phyloP scores from a whole-genome alignment of 73 alveolate genomes.

The Paramecium caudatum region DNA sequence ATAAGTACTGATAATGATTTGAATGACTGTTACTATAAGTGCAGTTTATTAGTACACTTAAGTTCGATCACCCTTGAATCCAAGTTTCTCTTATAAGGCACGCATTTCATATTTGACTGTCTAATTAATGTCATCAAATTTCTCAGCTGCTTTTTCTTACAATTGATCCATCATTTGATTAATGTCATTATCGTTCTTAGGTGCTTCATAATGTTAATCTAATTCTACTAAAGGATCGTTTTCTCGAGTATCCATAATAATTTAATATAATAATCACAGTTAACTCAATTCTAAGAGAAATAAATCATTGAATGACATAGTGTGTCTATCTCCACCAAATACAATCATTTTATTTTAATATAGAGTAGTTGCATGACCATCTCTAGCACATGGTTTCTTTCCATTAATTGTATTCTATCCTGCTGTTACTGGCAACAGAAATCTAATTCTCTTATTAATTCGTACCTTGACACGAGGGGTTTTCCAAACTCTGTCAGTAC shows the following conservation, averaged over 20 bases:
- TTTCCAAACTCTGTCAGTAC: slow-evolving; percentile 70
- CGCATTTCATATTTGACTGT: neutral
- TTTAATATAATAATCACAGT: neutral
- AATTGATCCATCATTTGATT: neutral
- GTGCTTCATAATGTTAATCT: neutral
- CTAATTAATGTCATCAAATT: slow-evolving; percentile 6
- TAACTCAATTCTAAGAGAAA: slow-evolving; percentile 64
- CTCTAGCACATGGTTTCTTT: slow-evolving; percentile 74
- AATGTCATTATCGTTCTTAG: neutral
- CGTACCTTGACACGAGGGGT: slow-evolving; percentile 16
- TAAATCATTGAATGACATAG: slow-evolving; percentile 89
- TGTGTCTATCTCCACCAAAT: slow-evolving; percentile 96
- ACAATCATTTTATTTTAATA: slow-evolving; percentile 80
- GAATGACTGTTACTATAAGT: neutral
- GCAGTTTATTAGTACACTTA: slow-evolving; percentile 39
- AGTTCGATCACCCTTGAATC: slow-evolving; percentile 39
- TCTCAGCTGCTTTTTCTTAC: slow-evolving; percentile 53
- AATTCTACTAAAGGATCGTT: slow-evolving; percentile 10
- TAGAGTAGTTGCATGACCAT: slow-evolving; percentile 84
- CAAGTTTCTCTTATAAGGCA: neutral
- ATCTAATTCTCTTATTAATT: neutral
- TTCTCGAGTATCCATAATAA: slow-evolving; percentile 27
- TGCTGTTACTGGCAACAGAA: neutral
- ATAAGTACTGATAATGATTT: slow-evolving; percentile 1
- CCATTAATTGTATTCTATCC: slow-evolving; percentile 56